Percentiles rank a stretch among this genome's conserved stretches.
Conservation (phyloP, 2,329 filamentous ascomycete genomes). For the Cryphonectria nitschkei region DNA sequence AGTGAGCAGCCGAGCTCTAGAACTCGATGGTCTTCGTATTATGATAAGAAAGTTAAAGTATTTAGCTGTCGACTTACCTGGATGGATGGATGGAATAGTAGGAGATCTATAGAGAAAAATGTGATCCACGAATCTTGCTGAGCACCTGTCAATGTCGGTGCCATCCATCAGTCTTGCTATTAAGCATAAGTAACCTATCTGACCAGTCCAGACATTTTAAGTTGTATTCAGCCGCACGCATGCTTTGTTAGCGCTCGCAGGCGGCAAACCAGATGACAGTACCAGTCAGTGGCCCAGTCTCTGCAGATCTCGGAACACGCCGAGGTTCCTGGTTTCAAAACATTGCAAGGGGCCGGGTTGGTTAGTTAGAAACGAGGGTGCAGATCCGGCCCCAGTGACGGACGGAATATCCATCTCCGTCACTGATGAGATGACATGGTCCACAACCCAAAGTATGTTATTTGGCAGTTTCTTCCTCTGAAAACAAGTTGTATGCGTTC, state of each 20-base stretch:
- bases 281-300: constrained; percentile 3
- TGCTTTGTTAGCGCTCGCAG: background rate
- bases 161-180: background rate
- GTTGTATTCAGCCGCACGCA: background rate
- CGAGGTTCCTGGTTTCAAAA: constrained; percentile 19
- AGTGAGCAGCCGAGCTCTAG: background rate
- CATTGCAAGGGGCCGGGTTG: background rate
- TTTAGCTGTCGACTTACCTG: background rate
- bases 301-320: constrained; percentile 27
- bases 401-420: background rate
- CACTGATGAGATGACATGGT: background rate
- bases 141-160: background rate
- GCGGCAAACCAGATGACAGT: constrained; percentile 17
- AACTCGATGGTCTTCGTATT: background rate
- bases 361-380: background rate
- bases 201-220: background rate
- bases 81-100: background rate
- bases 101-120: too few relatives aligned
- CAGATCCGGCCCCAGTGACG: background rate
- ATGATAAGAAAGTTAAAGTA: background rate
- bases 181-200: background rate
- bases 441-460: background rate
- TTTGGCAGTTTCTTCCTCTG: background rate
- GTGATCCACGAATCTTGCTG: too few relatives aligned
- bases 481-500: too few relatives aligned